phyloP scores from a whole-genome alignment of 2,329 filamentous ascomycete genomes.

The Fusarium pininemorale region DNA sequence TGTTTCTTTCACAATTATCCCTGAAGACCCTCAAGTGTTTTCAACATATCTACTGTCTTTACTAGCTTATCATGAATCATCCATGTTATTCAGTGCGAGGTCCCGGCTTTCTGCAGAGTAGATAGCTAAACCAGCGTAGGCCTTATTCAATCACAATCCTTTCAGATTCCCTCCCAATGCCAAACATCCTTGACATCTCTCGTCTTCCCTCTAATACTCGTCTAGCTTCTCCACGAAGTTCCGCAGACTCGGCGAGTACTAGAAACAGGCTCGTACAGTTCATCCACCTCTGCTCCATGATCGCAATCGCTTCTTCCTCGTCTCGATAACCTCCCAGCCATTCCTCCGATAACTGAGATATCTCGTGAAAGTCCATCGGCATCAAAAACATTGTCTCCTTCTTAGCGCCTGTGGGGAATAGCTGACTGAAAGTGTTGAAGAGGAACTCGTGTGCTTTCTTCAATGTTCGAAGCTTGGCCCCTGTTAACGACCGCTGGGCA shows the following conservation, averaged over 20 bases:
- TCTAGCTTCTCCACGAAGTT: not conserved
- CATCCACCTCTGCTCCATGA: not conserved
- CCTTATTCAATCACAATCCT: conserved; percentile 7
- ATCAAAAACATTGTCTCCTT: not conserved
- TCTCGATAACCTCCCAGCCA: not conserved
- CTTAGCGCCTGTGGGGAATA: not conserved
- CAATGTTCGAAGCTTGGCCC: not conserved
- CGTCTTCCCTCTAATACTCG: not conserved
- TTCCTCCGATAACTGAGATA: not conserved
- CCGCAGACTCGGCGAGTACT: not conserved
- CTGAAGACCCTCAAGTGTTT: not conserved
- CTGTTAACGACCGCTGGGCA: not conserved
- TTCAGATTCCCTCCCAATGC: not conserved
- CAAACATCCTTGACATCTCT: conserved; percentile 3
- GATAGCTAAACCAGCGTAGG: too few relatives aligned
- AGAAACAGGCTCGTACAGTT: not conserved
- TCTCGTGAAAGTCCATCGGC: not conserved
- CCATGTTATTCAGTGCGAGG: not conserved
- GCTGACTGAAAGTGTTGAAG: not conserved
- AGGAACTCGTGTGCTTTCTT: conserved; percentile 3
- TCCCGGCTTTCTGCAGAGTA: too few relatives aligned
- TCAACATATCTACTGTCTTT: not conserved
- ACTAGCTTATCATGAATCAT: not conserved
- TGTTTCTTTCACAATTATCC: not conserved
- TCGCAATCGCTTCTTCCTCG: not conserved